Base-by-base conservation (phyloP, 495 filamentous ascomycete genomes). In the Sphaerosporella brunnea region DNA sequence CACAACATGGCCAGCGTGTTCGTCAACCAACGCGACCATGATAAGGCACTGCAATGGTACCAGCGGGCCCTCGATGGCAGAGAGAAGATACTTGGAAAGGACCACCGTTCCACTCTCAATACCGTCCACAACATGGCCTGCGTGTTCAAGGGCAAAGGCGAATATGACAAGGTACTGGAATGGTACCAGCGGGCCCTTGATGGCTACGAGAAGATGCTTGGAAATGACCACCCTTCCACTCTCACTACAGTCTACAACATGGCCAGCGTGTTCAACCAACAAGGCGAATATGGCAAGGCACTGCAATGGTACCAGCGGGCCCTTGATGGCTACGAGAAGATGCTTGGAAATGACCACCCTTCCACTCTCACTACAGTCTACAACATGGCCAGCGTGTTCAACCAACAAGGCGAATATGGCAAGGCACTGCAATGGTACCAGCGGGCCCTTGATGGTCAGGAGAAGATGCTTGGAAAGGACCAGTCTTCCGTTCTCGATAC, bases 81-180 rank as follows among this genome's bases (percentile, higher is more conserved):
- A 16, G 48, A 54, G 48, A 54, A 54, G 36, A 16, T 44, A 8
- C 47, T 53, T 10, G 55, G 55, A 4, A 41, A 44, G 20, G 51
- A 53, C 5, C 54, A 59, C 30, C 54, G 54, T 3, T 44, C 42
- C 16, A 58, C 56, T 3, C 39, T 58, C n/a, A 24, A 35, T 0
- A 35, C 42, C 3, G 36, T 46, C 23, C 15, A 26, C 8, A 41
- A 26, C 44, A 44, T 60, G 7, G 58, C 52, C 23, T 19, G 49
- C 16, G 18, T 40, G 7, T 37, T 60, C 13, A 1, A 34, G 2
- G 28, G 44, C 3, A 44, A 59, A 44, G 57, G 51, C 15, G 41
- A 49, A 25, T 51, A 58, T 20, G 48, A 57, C 23, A 45, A 51
- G 35, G 62, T 59, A 8, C 25, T 35, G 26, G 48, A 64, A 26